Percentiles rank a stretch among this genome's conserved stretches.
Evolutionary conservation across 2,329 filamentous ascomycete genomes (phyloP).

Genomic region (Claviceps lovelessii): DNA sequence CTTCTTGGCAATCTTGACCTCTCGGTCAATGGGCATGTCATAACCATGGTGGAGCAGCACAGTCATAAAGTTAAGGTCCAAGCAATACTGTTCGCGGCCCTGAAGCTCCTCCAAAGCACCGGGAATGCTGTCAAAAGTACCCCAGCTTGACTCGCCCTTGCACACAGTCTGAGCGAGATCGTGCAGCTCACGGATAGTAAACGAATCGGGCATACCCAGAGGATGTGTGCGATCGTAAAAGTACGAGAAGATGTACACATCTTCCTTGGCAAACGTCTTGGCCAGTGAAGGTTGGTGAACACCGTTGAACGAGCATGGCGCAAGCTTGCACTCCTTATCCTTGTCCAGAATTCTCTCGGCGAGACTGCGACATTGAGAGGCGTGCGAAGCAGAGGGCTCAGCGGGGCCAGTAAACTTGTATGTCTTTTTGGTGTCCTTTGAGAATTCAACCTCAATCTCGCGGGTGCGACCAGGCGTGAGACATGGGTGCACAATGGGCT

Average conservation of each 20-base stretch:
- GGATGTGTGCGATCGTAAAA: conserved; percentile 92
- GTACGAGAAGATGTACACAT: conserved; percentile 94
- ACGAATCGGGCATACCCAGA: conserved; percentile 95
- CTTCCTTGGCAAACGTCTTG: conserved; percentile 84
- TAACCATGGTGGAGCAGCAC: conserved; percentile 88
- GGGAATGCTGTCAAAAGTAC: conserved; percentile 61
- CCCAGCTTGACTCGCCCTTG: conserved; percentile 62
- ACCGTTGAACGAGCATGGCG: conserved; percentile 97
- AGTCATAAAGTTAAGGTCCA: conserved; percentile 95
- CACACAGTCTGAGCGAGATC: conserved; percentile 78
- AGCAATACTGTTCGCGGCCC: conserved; percentile 75
- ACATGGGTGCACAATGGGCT: conserved; percentile 70
- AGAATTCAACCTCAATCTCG: conserved; percentile 58
- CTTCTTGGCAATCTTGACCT: conserved; percentile 98
- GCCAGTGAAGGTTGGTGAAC: conserved; percentile 83
- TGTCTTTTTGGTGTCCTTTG: conserved; percentile 43
- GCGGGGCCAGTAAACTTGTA: conserved; percentile 83
- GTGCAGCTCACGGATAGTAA: conserved; percentile 80
- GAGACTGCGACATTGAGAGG: conserved; percentile 81
- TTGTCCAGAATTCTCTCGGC: conserved; percentile 87
- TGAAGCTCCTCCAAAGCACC: conserved; percentile 67
- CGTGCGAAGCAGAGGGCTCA: conserved; percentile 60
- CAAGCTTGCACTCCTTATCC: conserved; percentile 63
- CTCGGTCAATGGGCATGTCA: conserved; percentile 91
- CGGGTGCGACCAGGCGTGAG: conserved; percentile 67